These are phyloP conservation scores for Pseudogymnoascus sp. DNA, from an alignment of 2,329 filamentous ascomycete genomes.

Conservation along the genomic window DNA sequence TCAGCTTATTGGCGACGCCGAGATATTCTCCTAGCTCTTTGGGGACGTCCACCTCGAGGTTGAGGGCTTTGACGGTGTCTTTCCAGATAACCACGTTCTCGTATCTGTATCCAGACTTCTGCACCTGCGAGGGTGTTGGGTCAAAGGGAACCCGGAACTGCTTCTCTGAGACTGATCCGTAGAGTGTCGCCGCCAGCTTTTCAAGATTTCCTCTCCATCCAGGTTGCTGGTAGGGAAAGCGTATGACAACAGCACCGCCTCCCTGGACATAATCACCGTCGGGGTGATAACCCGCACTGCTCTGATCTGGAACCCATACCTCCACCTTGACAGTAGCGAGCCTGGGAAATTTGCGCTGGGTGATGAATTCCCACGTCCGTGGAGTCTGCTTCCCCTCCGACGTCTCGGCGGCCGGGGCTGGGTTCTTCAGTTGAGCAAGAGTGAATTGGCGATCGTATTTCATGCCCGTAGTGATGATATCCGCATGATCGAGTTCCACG, in stretches of 20 bases:
- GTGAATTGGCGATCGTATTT: constrained; percentile 76
- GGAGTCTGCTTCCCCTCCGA: constrained; percentile 30
- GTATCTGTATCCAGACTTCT: constrained; percentile 48
- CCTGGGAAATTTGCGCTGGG: constrained; percentile 58
- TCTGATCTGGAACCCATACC: constrained; percentile 61
- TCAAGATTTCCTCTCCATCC: constrained; percentile 42
- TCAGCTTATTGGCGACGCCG: constrained; percentile 57
- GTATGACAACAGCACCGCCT: constrained; percentile 55
- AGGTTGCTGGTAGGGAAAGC: constrained; percentile 52
- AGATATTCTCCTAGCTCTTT: constrained; percentile 56
- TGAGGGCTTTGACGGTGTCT: constrained; percentile 46
- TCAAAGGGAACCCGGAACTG: constrained; percentile 60
- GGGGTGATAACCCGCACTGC: constrained; percentile 41
- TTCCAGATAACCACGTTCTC: constrained; percentile 60
- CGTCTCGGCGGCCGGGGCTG: constrained; percentile 26
- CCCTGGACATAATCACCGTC: constrained; percentile 42
- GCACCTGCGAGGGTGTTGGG: constrained; percentile 50
- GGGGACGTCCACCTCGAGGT: constrained; percentile 51
- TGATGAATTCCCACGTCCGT: constrained; percentile 62
- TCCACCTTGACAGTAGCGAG: constrained; percentile 63
- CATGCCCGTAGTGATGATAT: constrained; percentile 61
- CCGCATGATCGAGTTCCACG: constrained; percentile 60
- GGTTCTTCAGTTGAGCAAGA: constrained; percentile 60
- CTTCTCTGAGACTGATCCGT: constrained; percentile 46
- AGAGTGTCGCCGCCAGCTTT: constrained; percentile 42